Percentiles rank a stretch among this genome's conserved stretches.
These are phyloP conservation scores for Starmerella asiatica DNA, from an alignment of 805 yeast genomes.

Conservation along the genomic window DNA sequence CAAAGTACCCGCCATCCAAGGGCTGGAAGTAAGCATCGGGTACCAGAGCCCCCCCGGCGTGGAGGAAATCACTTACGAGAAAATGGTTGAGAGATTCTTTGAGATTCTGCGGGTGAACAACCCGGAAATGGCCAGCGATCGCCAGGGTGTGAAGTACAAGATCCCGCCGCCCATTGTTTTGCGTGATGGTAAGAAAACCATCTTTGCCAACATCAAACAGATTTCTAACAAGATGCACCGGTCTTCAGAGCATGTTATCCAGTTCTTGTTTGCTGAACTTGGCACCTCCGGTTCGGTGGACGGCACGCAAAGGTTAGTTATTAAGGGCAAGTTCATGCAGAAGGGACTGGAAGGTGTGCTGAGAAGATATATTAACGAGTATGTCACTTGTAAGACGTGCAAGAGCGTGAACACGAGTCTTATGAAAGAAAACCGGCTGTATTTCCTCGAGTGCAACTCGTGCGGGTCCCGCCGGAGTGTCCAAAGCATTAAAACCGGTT, in stretches of 20 bases:
- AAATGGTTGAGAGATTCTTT: slow-evolving; percentile 74
- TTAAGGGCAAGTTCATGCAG: slow-evolving; percentile 96
- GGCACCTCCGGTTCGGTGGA: slow-evolving; percentile 99
- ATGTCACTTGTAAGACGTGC: slow-evolving; percentile 97
- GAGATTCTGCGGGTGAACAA: slow-evolving; percentile 75
- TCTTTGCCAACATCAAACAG: slow-evolving; percentile 90
- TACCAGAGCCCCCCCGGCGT: slow-evolving; percentile 12
- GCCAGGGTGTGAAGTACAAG: slow-evolving; percentile 80
- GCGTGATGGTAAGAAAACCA: slow-evolving; percentile 97
- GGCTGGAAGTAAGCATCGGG: slow-evolving; percentile 15
- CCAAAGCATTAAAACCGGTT: slow-evolving; percentile 95
- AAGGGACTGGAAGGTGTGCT: slow-evolving; percentile 93
- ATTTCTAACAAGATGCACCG: slow-evolving; percentile 89
- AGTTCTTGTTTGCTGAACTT: slow-evolving; percentile 91
- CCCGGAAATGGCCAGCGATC: slow-evolving; percentile 97
- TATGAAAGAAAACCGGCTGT: slow-evolving; percentile 94
- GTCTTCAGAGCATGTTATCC: slow-evolving; percentile 93
- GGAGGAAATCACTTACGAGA: slow-evolving; percentile 47
- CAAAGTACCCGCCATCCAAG: slow-evolving; percentile 14
- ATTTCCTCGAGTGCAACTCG: slow-evolving; percentile 92
- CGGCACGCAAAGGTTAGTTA: slow-evolving; percentile 91
- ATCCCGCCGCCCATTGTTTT: slow-evolving; percentile 95
- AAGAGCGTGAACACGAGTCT: slow-evolving; percentile 93
- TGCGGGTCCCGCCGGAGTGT: slow-evolving; percentile 98
- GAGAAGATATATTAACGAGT: slow-evolving; percentile 91